Evolutionary conservation across 2,329 filamentous ascomycete species (phyloP), one percentile per base, ranked within the genome.

Genomic region (Helicocarpus griseus): DNA sequence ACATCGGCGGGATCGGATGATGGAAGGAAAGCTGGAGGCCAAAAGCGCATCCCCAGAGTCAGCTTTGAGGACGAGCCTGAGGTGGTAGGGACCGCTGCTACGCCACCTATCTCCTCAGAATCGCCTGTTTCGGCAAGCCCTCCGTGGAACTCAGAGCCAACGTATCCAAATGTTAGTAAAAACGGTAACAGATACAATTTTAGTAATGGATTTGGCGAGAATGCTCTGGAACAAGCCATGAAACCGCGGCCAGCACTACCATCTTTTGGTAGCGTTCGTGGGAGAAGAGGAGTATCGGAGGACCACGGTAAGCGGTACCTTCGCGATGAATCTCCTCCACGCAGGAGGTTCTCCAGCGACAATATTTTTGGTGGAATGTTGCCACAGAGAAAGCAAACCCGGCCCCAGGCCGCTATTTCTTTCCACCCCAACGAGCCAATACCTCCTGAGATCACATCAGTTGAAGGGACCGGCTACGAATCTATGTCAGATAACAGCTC

Each of bases 401-500:
- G 21, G 1, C 4, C 31, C 26, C 22, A 40, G n/a, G 17, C 26
- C 11, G 6, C 48, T 9, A 40, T 19, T 4, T 6, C 35, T 35
- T 8, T 24, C 76, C 17, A 3, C n/a, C 29, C 75, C 55, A 73
- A 79, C 49, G 80, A 86, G 55, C 85, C 87, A 14, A 65, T 89
- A 31, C 82, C 86, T 4, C 84, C 84, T 1, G 77, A 87, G 14
- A 82, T 87, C 11, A 85, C 83, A 0, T 83, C 82, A 1, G 77
- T 85, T 17, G 84, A 89, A 61, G 81, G 79, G 8, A 77, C 69
- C 51, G 83, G 80, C 1, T 82, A 86, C 57, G 68, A 74, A 13
- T 86, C 82, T 13, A 81, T 85, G 53, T 80, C 75, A 43, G 71
- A 73, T 11, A 49, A 28, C 66, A 68, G 66, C 51, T 68, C 70